Base-by-base conservation (phyloP, 148 eudicot genomes). In the Heliosperma pusillum region DNA sequence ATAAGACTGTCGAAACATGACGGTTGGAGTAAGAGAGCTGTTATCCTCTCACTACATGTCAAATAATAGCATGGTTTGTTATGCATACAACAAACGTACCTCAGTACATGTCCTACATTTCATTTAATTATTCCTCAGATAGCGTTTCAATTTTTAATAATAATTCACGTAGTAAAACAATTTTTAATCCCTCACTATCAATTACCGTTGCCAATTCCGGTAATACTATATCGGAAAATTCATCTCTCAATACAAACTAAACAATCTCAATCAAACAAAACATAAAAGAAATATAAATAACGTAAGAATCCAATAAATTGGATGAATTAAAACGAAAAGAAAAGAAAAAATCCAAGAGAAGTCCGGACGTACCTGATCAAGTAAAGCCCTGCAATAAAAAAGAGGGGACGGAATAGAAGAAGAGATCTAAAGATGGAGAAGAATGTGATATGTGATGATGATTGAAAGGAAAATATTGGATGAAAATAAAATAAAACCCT, bases 371-470 rank as follows among this genome's bases (percentile, higher is more conserved):
- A 65, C 69, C 47, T 65, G 69, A 65, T 65, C 16, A 60, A 60
- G 22, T 24, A 60, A 60, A 60, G 61, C 45, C 56, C 56, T 25
- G 17, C 27, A 62, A 63, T 19, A 64, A n/a, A 16, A 65, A 33
- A 17, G 3, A 11, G 29, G 53, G 7, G 62, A 75, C 45, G 45
- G 71, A n/a, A n/a, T n/a, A 60, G 66, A 65, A 73, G 44, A 2
- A 20, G 56, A 56, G 57, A 72, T 62, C 78, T 76, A 9, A 67
- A 74, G 59, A 66, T 42, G 10, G 53, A 40, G 5, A 47, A 73
- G 21, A 61, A 33, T 27, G 26, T 27, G 33, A 74, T 3, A 47
- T 59, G 76, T 50, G 55, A 50, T 50, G 15, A 2, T 50, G 55
- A 50, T 50, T 1, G 5, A 0, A 3, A 50, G 5, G 55, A 50